phyloP scores from a whole-genome alignment of 2,329 filamentous ascomycete genomes.

The Fusarium oligoseptatum region DNA sequence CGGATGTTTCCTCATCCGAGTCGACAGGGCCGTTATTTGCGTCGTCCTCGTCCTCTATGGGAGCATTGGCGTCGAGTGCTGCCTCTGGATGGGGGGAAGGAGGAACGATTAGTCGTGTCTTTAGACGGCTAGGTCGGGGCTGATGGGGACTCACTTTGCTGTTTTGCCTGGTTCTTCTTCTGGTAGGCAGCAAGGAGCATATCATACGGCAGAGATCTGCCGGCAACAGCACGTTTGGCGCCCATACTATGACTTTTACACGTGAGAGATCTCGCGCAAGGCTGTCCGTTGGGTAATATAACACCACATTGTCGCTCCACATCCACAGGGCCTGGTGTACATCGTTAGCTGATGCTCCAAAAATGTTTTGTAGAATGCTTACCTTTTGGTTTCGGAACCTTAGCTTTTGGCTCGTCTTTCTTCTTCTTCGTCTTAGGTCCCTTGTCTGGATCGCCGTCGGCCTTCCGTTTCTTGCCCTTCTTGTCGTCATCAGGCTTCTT shows the following conservation, averaged over 20 bases:
- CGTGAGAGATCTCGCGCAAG: constrained; percentile 88
- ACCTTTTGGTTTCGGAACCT: constrained; percentile 87
- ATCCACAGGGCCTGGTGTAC: constrained; percentile 79
- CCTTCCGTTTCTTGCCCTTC: constrained; percentile 84
- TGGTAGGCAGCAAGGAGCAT: constrained; percentile 90
- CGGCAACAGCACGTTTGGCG: constrained; percentile 88
- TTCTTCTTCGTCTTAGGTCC: constrained; percentile 92
- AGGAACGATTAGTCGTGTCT: constrained; percentile 22
- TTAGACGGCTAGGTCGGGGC: not conserved
- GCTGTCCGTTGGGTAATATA: constrained; percentile 83
- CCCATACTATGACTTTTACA: constrained; percentile 98
- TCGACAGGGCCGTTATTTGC: constrained; percentile 85
- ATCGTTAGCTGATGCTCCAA: constrained; percentile 27
- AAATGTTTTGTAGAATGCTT: constrained; percentile 19
- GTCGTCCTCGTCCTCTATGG: constrained; percentile 87
- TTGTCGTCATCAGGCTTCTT: constrained; percentile 77
- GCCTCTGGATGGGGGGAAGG: constrained; percentile 68
- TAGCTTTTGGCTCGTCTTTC: constrained; percentile 90
- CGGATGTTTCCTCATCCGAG: constrained; percentile 92
- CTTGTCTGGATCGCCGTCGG: constrained; percentile 82
- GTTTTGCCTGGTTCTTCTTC: constrained; percentile 98
- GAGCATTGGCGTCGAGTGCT: constrained; percentile 93
- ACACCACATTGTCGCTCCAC: constrained; percentile 96
- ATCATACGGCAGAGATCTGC: constrained; percentile 89
- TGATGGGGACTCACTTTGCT: constrained; percentile 79